Conservation (phyloP, 164 flowering plant genomes). For the Litsea cubeba region DNA sequence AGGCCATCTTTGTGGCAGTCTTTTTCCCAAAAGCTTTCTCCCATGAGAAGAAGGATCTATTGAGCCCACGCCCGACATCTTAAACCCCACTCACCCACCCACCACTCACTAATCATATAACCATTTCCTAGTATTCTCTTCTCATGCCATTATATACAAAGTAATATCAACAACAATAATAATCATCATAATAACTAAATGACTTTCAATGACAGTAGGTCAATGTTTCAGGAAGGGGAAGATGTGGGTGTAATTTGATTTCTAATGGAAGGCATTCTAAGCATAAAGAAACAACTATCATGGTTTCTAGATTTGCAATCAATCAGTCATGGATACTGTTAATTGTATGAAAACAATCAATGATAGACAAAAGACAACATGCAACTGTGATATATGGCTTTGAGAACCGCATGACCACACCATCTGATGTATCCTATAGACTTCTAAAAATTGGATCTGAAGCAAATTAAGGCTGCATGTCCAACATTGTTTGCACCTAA, state of each 20-base stretch:
- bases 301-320: background rate
- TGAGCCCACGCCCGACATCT: slow-evolving; percentile 10
- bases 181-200: background rate
- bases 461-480: background rate
- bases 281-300: background rate
- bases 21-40: background rate
- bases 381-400: too few species aligned
- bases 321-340: background rate
- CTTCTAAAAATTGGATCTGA: background rate
- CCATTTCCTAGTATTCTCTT: background rate
- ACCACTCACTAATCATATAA: slow-evolving; percentile 1
- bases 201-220: background rate
- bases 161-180: background rate
- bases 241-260: background rate
- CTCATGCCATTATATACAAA: background rate
- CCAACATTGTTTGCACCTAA: background rate
- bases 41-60: background rate
- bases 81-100: slow-evolving; percentile 11
- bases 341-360: background rate
- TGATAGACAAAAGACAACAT: background rate
- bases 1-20: background rate
- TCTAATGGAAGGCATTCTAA: background rate
- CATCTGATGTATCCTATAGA: background rate
- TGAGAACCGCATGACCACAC: background rate
- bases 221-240: background rate